Conservation (phyloP, 1,139 yeast species). For the Saccharomyces hybrid region DNA sequence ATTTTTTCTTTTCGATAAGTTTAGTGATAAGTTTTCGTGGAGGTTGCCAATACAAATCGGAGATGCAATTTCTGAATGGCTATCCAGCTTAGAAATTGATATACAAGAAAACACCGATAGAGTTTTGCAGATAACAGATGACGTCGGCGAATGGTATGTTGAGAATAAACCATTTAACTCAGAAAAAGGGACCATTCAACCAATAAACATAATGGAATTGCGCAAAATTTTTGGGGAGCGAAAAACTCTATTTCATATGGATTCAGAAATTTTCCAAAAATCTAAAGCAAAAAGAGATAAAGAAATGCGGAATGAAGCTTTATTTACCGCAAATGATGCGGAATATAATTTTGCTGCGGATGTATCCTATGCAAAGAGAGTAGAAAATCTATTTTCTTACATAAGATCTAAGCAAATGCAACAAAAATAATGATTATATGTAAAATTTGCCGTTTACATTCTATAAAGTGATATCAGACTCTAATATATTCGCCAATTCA, state of each 20-base stretch:
- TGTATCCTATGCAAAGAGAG: background rate
- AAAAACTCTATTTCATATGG: background rate
- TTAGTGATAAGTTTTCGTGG: background rate
- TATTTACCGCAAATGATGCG: background rate
- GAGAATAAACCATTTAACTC: background rate
- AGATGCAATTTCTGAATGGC: background rate
- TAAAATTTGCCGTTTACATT: background rate
- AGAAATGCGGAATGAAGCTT: background rate
- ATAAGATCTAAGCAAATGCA: background rate
- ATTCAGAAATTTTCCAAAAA: background rate
- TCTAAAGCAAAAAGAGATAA: background rate
- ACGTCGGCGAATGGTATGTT: background rate
- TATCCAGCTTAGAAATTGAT: background rate
- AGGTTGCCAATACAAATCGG: background rate
- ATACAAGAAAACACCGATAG: background rate
- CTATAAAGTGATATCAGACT: background rate
- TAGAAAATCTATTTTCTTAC: background rate
- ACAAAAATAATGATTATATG: background rate
- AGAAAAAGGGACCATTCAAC: background rate
- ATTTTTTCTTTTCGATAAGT: slow-evolving; percentile 1
- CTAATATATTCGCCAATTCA: background rate
- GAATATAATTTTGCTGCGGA: background rate
- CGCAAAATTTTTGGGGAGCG: background rate
- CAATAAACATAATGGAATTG: background rate
- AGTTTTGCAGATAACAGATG: background rate